Evolutionary conservation across 805 yeast genomes (phyloP).

Genomic region (Martiniozyma abietophila): DNA sequence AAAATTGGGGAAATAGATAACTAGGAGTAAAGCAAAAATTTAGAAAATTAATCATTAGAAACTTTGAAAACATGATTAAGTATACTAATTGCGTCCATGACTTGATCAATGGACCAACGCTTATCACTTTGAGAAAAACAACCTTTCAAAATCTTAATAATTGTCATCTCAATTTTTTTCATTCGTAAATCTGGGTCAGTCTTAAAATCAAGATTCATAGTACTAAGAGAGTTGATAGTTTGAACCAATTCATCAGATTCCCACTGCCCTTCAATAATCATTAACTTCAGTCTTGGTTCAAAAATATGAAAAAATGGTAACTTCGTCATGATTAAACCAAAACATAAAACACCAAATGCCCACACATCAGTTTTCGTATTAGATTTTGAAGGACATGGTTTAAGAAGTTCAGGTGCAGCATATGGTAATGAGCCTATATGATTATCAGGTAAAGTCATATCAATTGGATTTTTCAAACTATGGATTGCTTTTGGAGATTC

Average conservation of each 20-base stretch:
- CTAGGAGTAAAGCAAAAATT: no score
- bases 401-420: conserved; percentile 79
- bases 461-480: conserved; percentile 1
- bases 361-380: conserved; percentile 76
- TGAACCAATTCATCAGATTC: conserved; percentile 7
- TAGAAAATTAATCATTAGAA: no score
- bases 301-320: conserved; percentile 80
- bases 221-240: conserved; percentile 1
- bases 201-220: not conserved
- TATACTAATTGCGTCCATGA: no score
- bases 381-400: conserved; percentile 46
- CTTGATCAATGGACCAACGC: no score
- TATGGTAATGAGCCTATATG: conserved; percentile 82
- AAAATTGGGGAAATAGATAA: no score
- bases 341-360: conserved; percentile 80
- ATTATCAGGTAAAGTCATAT: conserved; percentile 5
- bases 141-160: no score
- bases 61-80: no score
- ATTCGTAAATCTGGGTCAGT: no score
- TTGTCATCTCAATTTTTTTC: no score
- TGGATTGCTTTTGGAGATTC: conserved; percentile 9
- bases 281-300: conserved; percentile 67
- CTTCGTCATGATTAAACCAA: conserved; percentile 62
- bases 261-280: conserved; percentile 55
- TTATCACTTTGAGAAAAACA: no score